These are phyloP conservation scores for Phytopythium aichiense DNA, from an alignment of 352 stramenopile genomes.

Conservation along the genomic window DNA sequence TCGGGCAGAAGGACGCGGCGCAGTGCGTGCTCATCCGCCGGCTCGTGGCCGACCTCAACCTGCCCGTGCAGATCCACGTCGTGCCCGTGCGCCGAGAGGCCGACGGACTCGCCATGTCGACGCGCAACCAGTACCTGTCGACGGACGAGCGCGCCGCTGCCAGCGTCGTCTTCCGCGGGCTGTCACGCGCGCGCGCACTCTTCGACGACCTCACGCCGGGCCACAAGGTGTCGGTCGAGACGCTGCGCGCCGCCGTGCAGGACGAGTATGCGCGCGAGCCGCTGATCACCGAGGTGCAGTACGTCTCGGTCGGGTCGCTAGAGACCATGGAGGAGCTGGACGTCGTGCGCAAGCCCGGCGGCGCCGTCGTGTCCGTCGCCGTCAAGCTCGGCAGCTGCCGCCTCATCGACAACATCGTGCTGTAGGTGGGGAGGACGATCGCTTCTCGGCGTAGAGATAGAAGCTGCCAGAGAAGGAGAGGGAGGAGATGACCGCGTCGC, in stretches of 20 bases:
- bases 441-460: constrained; percentile 1
- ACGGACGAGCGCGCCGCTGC: constrained; percentile 85
- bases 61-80: constrained; percentile 91
- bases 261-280: constrained; percentile 79
- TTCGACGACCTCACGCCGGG: constrained; percentile 28
- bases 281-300: constrained; percentile 93
- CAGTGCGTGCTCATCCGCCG: constrained; percentile 95
- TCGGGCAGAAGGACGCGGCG: constrained; percentile 99
- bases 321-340: constrained; percentile 94
- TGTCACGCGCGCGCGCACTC: constrained; percentile 40
- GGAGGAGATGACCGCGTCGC: background rate
- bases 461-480: background rate
- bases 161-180: constrained; percentile 85
- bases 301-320: constrained; percentile 93
- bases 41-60: constrained; percentile 96
- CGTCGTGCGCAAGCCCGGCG: constrained; percentile 51
- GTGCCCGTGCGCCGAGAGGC: constrained; percentile 91
- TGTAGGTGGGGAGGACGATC: constrained; percentile 24
- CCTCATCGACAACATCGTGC: constrained; percentile 97
- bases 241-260: constrained; percentile 39
- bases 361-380: constrained; percentile 93
- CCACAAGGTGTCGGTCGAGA: constrained; percentile 19
- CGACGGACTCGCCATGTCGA: constrained; percentile 97
- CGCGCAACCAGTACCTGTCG: constrained; percentile 97
- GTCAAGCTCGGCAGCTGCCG: constrained; percentile 94